These are phyloP conservation scores for Cytospora piceicola DNA, from an alignment of 2,329 filamentous ascomycete species.

Conservation along the genomic window DNA sequence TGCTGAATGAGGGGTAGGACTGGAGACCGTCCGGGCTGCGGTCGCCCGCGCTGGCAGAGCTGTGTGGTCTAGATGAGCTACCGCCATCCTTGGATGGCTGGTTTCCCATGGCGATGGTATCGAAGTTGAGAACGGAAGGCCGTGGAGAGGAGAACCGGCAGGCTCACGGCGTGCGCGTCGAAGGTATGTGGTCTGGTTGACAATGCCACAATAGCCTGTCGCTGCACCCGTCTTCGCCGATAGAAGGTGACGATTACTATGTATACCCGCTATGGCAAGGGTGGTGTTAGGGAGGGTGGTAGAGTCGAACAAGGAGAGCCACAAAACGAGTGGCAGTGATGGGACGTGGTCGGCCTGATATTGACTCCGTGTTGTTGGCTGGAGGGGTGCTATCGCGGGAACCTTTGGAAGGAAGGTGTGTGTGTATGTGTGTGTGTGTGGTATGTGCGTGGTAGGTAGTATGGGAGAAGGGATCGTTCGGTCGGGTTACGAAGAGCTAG, in stretches of 20 bases:
- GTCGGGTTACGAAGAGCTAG: conserved; percentile 15
- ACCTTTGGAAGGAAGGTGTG: neutral
- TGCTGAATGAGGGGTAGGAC: conserved; percentile 89
- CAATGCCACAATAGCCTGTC: conserved; percentile 42
- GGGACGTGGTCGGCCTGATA: conserved; percentile 47
- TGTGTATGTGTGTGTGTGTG: too few species aligned
- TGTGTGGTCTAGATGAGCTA: conserved; percentile 55
- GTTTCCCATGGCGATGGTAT: conserved; percentile 66
- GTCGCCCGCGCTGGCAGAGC: conserved; percentile 47
- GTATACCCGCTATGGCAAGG: conserved; percentile 35
- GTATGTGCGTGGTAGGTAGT: conserved; percentile 10
- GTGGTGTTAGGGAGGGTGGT: conserved; percentile 56
- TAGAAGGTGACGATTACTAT: conserved; percentile 24
- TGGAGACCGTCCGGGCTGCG: conserved; percentile 63
- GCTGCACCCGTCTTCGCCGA: conserved; percentile 42
- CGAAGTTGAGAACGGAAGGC: conserved; percentile 31
- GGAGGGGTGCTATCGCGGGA: conserved; percentile 34
- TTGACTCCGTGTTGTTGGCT: conserved; percentile 53
- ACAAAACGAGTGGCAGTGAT: conserved; percentile 51
- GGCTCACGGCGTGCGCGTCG: conserved; percentile 42
- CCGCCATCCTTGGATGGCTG: conserved; percentile 67
- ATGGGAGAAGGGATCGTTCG: conserved; percentile 13
- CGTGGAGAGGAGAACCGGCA: conserved; percentile 32
- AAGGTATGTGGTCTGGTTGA: conserved; percentile 40
- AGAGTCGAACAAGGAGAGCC: conserved; percentile 54